Evolutionary conservation across 192 early-diverging fungal genomes (phyloP).

Genomic region (Chytriomyces hyalinus): DNA sequence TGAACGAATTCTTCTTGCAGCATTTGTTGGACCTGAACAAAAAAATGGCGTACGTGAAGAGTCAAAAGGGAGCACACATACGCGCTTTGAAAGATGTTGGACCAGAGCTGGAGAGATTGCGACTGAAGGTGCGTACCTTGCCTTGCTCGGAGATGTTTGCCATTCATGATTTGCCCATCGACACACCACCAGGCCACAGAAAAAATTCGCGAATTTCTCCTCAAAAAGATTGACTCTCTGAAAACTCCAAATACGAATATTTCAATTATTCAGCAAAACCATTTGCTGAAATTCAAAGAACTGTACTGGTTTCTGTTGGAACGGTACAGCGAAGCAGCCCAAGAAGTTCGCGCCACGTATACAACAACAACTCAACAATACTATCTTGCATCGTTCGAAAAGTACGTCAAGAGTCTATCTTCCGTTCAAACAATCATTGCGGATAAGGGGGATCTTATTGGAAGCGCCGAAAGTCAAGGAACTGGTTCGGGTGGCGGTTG

Average conservation of each 20-base stretch:
- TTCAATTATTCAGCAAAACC: constrained; percentile 88
- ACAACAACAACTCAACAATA: constrained; percentile 84
- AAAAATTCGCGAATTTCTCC: constrained; percentile 86
- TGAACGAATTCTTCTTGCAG: constrained; percentile 87
- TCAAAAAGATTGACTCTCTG: constrained; percentile 84
- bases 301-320: constrained; percentile 91
- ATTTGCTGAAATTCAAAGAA: constrained; percentile 89
- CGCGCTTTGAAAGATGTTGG: constrained; percentile 82
- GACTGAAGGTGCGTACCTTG: constrained; percentile 63
- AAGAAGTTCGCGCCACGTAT: constrained; percentile 87
- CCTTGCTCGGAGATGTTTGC: not conserved
- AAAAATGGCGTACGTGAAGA: constrained; percentile 82
- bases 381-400: constrained; percentile 88
- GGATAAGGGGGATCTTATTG: constrained; percentile 86
- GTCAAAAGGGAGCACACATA: constrained; percentile 76
- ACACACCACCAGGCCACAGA: constrained; percentile 63
- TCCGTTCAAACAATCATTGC: constrained; percentile 77
- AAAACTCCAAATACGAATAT: constrained; percentile 91
- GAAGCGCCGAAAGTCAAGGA: constrained; percentile 72
- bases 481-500: not conserved
- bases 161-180: not conserved
- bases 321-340: constrained; percentile 82
- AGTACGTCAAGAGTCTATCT: constrained; percentile 76
- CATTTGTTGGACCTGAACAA: constrained; percentile 85
- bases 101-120: constrained; percentile 90